Conservation (phyloP, 169 alveolate genomes). For the Cryptosporidium bovis region DNA sequence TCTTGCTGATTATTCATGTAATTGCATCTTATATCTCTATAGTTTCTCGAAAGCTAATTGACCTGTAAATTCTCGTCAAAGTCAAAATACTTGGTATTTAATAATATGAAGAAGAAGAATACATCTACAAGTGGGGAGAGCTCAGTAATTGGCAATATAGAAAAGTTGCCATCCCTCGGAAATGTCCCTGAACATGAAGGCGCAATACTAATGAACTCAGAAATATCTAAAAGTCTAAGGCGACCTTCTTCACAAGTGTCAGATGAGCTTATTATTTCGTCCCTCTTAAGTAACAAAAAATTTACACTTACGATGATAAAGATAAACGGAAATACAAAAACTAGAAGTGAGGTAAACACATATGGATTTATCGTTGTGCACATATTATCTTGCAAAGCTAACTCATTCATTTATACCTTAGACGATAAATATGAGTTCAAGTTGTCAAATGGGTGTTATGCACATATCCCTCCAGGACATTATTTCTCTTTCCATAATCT, state of each 20-base stretch:
- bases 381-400: constrained; percentile 61
- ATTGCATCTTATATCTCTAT: not conserved
- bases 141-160: constrained; percentile 51
- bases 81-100: too few species aligned
- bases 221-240: constrained; percentile 59
- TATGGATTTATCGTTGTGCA: constrained; percentile 66
- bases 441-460: constrained; percentile 67
- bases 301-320: constrained; percentile 50
- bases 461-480: constrained; percentile 66
- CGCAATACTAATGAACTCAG: constrained; percentile 61
- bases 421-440: constrained; percentile 62
- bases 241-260: constrained; percentile 63
- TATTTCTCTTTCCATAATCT: constrained; percentile 43
- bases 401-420: constrained; percentile 43
- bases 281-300: constrained; percentile 59
- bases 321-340: constrained; percentile 54
- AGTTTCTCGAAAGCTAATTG: too few species aligned
- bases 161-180: constrained; percentile 62
- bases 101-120: constrained; percentile 30
- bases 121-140: constrained; percentile 13
- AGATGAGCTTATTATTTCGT: constrained; percentile 57
- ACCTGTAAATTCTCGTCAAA: too few species aligned
- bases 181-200: constrained; percentile 75
- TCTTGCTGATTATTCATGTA: not conserved
- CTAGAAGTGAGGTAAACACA: constrained; percentile 49